phyloP scores from a whole-genome alignment of 805 yeast species.

The Candida sakaeoensis region DNA sequence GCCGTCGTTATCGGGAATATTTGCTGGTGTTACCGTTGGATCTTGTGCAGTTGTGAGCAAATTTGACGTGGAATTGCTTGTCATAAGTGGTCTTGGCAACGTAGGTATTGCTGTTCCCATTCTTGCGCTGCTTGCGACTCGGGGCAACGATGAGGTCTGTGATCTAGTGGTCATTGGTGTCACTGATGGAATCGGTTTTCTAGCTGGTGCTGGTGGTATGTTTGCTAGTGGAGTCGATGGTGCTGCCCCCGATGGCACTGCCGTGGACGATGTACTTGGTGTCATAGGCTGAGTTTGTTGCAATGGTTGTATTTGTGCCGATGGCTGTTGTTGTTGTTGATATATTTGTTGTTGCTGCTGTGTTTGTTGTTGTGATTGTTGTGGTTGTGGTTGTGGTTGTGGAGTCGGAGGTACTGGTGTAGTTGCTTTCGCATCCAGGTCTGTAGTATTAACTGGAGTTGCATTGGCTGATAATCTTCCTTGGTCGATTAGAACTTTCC shows the following conservation, averaged over 20 bases:
- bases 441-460: slow-evolving; percentile 6
- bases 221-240: slow-evolving; percentile 11
- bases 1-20: slow-evolving; percentile 57
- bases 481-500: slow-evolving; percentile 35
- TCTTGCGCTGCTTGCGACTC: slow-evolving; percentile 7
- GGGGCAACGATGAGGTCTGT: slow-evolving; percentile 4
- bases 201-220: slow-evolving; percentile 5
- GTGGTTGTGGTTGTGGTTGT: neutral
- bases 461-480: slow-evolving; percentile 17
- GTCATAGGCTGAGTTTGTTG: neutral
- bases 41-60: slow-evolving; percentile 43
- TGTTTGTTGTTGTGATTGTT: slow-evolving; percentile 1
- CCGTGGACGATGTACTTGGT: slow-evolving; percentile 6
- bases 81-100: slow-evolving; percentile 22
- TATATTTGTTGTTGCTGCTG: slow-evolving; percentile 6
- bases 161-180: slow-evolving; percentile 7
- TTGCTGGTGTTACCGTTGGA: slow-evolving; percentile 22
- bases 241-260: slow-evolving; percentile 11
- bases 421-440: neutral
- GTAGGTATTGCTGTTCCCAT: neutral
- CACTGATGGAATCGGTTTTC: slow-evolving; percentile 2
- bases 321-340: neutral
- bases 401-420: neutral
- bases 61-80: slow-evolving; percentile 61
- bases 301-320: slow-evolving; percentile 5